phyloP scores from a whole-genome alignment of 805 yeast genomes.

The Henningerozyma blattae region DNA sequence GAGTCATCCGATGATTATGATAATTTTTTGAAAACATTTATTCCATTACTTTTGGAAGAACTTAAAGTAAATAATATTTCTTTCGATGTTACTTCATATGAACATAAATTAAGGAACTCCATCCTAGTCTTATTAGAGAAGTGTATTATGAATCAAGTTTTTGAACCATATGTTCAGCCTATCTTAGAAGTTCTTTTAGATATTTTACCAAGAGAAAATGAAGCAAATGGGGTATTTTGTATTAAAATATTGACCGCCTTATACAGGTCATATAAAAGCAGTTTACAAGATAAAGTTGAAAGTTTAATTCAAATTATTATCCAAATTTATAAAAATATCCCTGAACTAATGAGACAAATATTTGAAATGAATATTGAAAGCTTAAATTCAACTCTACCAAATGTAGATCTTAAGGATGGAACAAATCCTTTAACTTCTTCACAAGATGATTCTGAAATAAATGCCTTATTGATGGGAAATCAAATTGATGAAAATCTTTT shows the following conservation, averaged over 20 bases:
- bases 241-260: slow-evolving; percentile 77
- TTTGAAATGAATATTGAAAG: slow-evolving; percentile 31
- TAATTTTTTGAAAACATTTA: slow-evolving; percentile 50
- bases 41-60: slow-evolving; percentile 58
- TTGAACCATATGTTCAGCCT: slow-evolving; percentile 54
- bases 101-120: slow-evolving; percentile 66
- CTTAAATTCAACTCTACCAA: neutral
- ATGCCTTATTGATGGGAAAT: neutral
- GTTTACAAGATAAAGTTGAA: slow-evolving; percentile 57
- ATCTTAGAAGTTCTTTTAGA: slow-evolving; percentile 47
- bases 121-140: slow-evolving; percentile 72
- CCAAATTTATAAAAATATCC: slow-evolving; percentile 69
- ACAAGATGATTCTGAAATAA: neutral
- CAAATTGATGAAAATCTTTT: slow-evolving; percentile 2
- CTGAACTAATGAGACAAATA: slow-evolving; percentile 56
- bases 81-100: slow-evolving; percentile 51
- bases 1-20: slow-evolving; percentile 76
- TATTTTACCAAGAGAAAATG: slow-evolving; percentile 68
- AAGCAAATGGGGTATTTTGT: slow-evolving; percentile 87
- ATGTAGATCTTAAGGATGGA: neutral
- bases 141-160: slow-evolving; percentile 69
- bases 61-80: slow-evolving; percentile 55
- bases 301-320: slow-evolving; percentile 68
- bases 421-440: neutral
- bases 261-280: slow-evolving; percentile 71